phyloP scores from a whole-genome alignment of 2,329 filamentous ascomycete species.

The Calonectria hongkongensis region DNA sequence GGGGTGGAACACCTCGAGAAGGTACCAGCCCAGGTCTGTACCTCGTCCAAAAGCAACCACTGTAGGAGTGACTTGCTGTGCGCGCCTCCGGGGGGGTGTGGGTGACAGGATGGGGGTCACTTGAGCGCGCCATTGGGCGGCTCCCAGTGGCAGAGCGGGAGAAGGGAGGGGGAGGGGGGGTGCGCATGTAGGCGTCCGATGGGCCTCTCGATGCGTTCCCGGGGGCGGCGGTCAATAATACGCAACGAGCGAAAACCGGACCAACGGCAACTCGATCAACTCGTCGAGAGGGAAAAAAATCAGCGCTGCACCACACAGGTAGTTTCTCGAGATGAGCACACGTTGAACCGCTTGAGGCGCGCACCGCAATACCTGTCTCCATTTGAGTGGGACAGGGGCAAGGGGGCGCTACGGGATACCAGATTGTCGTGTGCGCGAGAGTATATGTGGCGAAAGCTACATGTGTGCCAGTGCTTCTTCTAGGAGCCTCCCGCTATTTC shows the following conservation, averaged over 20 bases:
- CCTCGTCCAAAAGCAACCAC: constrained; percentile 25
- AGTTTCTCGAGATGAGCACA: constrained; percentile 38
- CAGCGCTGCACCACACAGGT: constrained; percentile 2
- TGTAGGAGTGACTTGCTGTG: constrained; percentile 32
- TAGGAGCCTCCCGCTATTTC: constrained; percentile 11
- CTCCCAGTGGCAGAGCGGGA: constrained; percentile 16
- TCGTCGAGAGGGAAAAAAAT: constrained; percentile 6
- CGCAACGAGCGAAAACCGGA: constrained; percentile 51
- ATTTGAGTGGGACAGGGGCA: constrained; percentile 33
- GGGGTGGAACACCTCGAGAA: constrained; percentile 43
- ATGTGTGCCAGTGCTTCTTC: constrained; percentile 15
- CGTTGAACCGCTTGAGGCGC: constrained; percentile 50
- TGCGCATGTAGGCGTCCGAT: constrained; percentile 20
- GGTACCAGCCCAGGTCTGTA: constrained; percentile 29
- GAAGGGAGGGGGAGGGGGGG: constrained; percentile 3
- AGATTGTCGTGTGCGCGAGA: constrained; percentile 15
- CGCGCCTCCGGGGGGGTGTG: constrained; percentile 34
- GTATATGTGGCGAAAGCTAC: constrained; percentile 6
- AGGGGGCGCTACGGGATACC: constrained; percentile 29
- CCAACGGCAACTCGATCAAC: constrained; percentile 44
- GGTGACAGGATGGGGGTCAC: constrained; percentile 26
- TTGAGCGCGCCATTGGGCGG: constrained; percentile 21
- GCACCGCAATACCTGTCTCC: constrained; percentile 33
- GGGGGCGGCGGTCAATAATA: constrained; percentile 38
- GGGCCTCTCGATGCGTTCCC: constrained; percentile 24